phyloP scores from a whole-genome alignment of 192 early-diverging fungal species.

The Mortierella alpina region DNA sequence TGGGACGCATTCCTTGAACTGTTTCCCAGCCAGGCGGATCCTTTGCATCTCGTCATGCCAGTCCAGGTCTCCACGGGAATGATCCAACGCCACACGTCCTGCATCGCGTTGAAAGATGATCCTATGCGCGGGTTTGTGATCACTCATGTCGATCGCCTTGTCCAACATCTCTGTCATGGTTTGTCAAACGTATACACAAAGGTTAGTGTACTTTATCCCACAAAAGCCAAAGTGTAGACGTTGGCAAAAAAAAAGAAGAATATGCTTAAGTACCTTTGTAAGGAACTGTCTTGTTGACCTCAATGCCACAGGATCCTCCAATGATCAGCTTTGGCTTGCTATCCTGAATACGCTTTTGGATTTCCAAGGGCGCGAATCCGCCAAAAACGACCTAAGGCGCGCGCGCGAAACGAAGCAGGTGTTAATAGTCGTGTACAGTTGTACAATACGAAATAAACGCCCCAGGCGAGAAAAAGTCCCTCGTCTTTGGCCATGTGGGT shows the following conservation, averaged over 20 bases:
- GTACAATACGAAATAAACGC: conserved; percentile 1
- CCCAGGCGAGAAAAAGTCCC: neutral
- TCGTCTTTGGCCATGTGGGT: neutral
- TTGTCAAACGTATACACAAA: neutral
- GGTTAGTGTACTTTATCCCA: neutral
- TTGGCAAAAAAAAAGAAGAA: neutral
- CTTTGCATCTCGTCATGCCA: conserved; percentile 62
- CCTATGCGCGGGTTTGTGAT: conserved; percentile 58
- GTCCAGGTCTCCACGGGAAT: conserved; percentile 66
- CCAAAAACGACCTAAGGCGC: conserved; percentile 52
- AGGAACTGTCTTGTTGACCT: conserved; percentile 75
- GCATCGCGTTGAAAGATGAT: conserved; percentile 78
- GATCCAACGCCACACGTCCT: conserved; percentile 60
- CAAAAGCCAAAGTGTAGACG: neutral
- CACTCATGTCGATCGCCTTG: conserved; percentile 67
- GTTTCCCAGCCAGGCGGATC: conserved; percentile 48
- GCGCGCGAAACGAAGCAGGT: neutral
- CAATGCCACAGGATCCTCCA: conserved; percentile 83
- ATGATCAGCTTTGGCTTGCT: conserved; percentile 80
- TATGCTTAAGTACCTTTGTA: conserved; percentile 69
- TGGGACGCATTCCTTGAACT: conserved; percentile 62
- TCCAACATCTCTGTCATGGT: conserved; percentile 70
- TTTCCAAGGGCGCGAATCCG: conserved; percentile 80
- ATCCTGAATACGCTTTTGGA: conserved; percentile 88
- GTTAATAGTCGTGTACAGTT: neutral